Evolutionary conservation across 2,329 filamentous ascomycete genomes (phyloP).

Genomic region (Onygenales sp.): DNA sequence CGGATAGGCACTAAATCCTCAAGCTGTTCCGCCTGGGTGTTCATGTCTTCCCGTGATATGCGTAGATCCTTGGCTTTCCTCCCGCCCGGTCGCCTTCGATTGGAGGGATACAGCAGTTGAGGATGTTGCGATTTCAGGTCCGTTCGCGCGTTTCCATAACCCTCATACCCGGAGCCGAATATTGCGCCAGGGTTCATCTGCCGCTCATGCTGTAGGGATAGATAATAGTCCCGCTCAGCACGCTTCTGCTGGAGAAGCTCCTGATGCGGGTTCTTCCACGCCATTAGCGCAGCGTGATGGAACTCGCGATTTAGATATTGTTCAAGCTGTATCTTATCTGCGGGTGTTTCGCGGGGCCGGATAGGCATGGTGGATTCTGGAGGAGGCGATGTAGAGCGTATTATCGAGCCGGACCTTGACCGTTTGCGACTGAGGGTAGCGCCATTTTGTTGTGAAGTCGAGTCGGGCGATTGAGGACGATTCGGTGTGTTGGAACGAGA

Average conservation of each 20-base stretch:
- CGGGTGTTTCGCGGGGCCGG: slow-evolving; percentile 33
- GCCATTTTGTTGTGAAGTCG: slow-evolving; percentile 36
- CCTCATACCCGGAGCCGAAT: slow-evolving; percentile 68
- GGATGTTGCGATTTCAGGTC: slow-evolving; percentile 57
- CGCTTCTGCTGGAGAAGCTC: slow-evolving; percentile 54
- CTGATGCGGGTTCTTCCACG: slow-evolving; percentile 44
- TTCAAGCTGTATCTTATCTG: slow-evolving; percentile 46
- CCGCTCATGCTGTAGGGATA: slow-evolving; percentile 51
- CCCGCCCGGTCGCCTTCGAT: slow-evolving; percentile 67
- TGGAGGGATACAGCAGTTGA: slow-evolving; percentile 67
- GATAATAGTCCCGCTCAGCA: slow-evolving; percentile 62
- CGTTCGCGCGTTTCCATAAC: slow-evolving; percentile 80
- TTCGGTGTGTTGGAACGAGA: slow-evolving; percentile 21
- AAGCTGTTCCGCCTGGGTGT: slow-evolving; percentile 75
- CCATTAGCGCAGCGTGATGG: slow-evolving; percentile 45
- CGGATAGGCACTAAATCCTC: slow-evolving; percentile 89
- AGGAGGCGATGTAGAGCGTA: slow-evolving; percentile 29
- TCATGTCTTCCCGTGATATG: slow-evolving; percentile 68
- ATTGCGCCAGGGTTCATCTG: slow-evolving; percentile 48
- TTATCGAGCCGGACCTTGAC: slow-evolving; percentile 50
- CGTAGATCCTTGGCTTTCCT: slow-evolving; percentile 64
- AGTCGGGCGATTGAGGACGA: slow-evolving; percentile 16
- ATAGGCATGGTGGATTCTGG: slow-evolving; percentile 20
- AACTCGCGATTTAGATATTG: slow-evolving; percentile 58
- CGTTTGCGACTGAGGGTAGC: slow-evolving; percentile 45